These are phyloP conservation scores for Naganishia albida DNA, from an alignment of 1,284 basidiomycete species.

Conservation along the genomic window DNA sequence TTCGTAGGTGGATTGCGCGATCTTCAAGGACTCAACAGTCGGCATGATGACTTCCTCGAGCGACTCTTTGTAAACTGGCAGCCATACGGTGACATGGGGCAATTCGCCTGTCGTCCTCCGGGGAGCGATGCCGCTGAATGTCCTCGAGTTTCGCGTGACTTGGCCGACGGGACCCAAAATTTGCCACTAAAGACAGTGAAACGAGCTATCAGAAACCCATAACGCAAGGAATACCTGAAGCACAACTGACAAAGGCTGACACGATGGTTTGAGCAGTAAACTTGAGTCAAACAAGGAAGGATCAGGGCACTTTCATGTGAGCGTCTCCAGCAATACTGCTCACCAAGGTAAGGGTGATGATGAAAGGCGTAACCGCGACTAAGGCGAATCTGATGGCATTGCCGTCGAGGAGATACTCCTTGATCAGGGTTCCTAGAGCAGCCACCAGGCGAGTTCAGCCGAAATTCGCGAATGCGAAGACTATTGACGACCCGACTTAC, in stretches of 20 bases:
- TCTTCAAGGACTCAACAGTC: conserved; percentile 76
- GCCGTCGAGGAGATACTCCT: conserved; percentile 58
- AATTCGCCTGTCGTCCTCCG: conserved; percentile 57
- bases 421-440: conserved; percentile 54
- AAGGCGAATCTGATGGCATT: conserved; percentile 57
- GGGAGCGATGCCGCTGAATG: conserved; percentile 58
- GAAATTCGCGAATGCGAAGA: not conserved
- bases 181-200: conserved; percentile 38
- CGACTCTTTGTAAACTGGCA: conserved; percentile 69
- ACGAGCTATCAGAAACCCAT: not conserved
- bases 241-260: conserved; percentile 50
- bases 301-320: not conserved
- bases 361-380: conserved; percentile 54
- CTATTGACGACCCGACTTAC: conserved; percentile 40
- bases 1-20: conserved; percentile 60
- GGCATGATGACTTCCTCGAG: conserved; percentile 58
- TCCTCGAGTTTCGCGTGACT: conserved; percentile 58
- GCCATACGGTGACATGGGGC: conserved; percentile 61
- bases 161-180: conserved; percentile 59
- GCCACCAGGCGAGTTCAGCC: not conserved
- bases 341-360: conserved; percentile 57
- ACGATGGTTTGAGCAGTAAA: conserved; percentile 36
- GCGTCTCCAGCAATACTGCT: conserved; percentile 18
- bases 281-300: not conserved
- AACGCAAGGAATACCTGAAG: conserved; percentile 48